A percentile compares a stretch with the other conserved stretches of the same genome.
Evolutionary conservation across 169 alveolate genomes (phyloP).

Genomic region (Besnoitia besnoiti): DNA sequence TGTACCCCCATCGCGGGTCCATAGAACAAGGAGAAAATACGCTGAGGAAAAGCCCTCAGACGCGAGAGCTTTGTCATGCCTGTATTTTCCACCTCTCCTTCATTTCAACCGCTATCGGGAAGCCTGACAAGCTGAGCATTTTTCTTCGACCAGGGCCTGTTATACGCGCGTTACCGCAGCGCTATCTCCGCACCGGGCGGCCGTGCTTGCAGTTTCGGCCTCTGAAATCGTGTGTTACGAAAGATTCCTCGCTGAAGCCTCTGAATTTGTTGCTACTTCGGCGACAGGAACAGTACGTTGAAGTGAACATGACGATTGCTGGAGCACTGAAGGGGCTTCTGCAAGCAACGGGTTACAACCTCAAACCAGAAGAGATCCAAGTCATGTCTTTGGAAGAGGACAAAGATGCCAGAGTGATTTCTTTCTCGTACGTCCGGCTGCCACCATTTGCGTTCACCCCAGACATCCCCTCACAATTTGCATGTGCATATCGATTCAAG

Average conservation of each 20-base stretch:
- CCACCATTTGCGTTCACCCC: too few relatives aligned
- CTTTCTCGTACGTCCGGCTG: neutral
- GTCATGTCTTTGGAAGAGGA: constrained; percentile 23
- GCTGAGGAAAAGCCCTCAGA: too few relatives aligned
- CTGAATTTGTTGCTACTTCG: neutral
- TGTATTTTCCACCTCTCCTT: too few relatives aligned
- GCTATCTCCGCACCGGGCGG: neutral
- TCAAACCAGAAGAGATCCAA: neutral
- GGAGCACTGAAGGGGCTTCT: neutral
- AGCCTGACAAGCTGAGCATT: neutral
- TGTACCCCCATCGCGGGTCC: too few relatives aligned
- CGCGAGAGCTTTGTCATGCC: too few relatives aligned
- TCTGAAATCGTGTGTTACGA: neutral
- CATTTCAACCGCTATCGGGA: neutral
- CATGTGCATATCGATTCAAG: too few relatives aligned
- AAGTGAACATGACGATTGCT: neutral
- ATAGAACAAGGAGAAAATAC: too few relatives aligned
- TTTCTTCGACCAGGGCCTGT: neutral
- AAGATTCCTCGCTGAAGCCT: neutral
- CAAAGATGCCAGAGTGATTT: neutral
- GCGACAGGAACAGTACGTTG: neutral
- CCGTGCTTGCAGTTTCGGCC: neutral
- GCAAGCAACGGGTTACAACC: neutral
- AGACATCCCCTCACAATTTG: too few relatives aligned
- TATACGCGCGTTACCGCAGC: neutral